Conservation (phyloP, 2,329 filamentous ascomycete species). For the Chaetomium sp. region DNA sequence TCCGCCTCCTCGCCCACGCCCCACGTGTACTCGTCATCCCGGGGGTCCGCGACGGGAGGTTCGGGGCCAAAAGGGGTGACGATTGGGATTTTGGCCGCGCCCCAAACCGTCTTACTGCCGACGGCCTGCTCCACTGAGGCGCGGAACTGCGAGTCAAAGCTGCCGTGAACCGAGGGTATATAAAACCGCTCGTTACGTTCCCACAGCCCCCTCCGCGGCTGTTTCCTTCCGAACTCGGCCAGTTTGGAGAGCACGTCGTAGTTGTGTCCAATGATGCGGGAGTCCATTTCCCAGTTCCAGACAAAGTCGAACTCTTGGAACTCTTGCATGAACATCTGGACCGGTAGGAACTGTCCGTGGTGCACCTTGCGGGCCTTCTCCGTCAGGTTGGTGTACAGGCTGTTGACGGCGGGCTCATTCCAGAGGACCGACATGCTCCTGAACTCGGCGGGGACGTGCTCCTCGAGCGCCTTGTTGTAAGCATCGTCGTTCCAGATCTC, state of each 20-base stretch:
- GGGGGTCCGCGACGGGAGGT: constrained; percentile 33
- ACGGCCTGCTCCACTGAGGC: constrained; percentile 59
- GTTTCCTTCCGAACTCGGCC: constrained; percentile 62
- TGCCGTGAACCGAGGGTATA: constrained; percentile 68
- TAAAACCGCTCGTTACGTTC: constrained; percentile 74
- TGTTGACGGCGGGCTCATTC: constrained; percentile 72
- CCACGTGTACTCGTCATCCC: constrained; percentile 38
- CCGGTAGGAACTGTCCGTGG: constrained; percentile 67
- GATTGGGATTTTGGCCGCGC: constrained; percentile 60
- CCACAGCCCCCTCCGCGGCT: constrained; percentile 73
- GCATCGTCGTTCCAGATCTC: constrained; percentile 60
- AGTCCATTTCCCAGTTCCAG: constrained; percentile 89
- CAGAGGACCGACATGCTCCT: constrained; percentile 71
- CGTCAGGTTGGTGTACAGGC: constrained; percentile 75
- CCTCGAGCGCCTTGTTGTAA: constrained; percentile 62
- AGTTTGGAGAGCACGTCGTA: constrained; percentile 76
- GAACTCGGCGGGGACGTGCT: constrained; percentile 48
- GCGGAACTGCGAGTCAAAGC: constrained; percentile 68
- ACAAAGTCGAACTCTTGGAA: constrained; percentile 79
- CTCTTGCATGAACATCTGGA: constrained; percentile 74
- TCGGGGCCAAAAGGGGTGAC: constrained; percentile 60
- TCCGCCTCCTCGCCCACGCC: constrained; percentile 41
- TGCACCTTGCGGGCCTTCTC: constrained; percentile 57
- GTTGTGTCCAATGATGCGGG: constrained; percentile 76
- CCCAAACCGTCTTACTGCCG: constrained; percentile 66